These are phyloP conservation scores for Naumovozyma castellii DNA, from an alignment of 805 yeast genomes.

Conservation along the genomic window DNA sequence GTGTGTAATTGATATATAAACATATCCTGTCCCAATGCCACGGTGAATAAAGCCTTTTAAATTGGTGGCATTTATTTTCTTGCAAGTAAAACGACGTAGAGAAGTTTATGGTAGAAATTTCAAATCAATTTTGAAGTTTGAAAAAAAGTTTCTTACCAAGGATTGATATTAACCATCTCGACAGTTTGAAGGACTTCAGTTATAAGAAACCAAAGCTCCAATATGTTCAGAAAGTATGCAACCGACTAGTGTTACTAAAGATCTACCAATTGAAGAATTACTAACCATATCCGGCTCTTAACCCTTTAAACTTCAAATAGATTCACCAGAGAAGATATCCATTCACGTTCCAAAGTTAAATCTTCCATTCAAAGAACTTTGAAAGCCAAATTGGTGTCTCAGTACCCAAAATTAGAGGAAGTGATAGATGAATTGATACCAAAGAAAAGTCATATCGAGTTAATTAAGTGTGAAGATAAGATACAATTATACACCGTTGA, in stretches of 20 bases:
- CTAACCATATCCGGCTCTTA: too few relatives aligned
- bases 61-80: too few relatives aligned
- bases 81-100: too few relatives aligned
- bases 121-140: too few relatives aligned
- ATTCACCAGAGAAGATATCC: conserved; percentile 78
- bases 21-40: too few relatives aligned
- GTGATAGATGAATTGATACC: conserved; percentile 77
- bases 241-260: neutral
- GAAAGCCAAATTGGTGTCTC: conserved; percentile 60
- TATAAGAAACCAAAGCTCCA: neutral
- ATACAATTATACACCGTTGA: conserved; percentile 69
- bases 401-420: conserved; percentile 66
- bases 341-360: conserved; percentile 83
- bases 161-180: too few relatives aligned
- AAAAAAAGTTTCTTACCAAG: too few relatives aligned
- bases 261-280: neutral
- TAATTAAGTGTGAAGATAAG: conserved; percentile 83
- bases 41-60: too few relatives aligned
- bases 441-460: conserved; percentile 72
- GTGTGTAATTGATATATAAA: too few relatives aligned
- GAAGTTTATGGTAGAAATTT: too few relatives aligned
- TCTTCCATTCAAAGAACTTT: conserved; percentile 91
- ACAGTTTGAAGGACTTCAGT: too few relatives aligned
- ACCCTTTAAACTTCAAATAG: conserved; percentile 25
- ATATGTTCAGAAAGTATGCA: neutral